These are phyloP conservation scores for Neobulgaria alba DNA, from an alignment of 2,329 filamentous ascomycete species.

Conservation along the genomic window DNA sequence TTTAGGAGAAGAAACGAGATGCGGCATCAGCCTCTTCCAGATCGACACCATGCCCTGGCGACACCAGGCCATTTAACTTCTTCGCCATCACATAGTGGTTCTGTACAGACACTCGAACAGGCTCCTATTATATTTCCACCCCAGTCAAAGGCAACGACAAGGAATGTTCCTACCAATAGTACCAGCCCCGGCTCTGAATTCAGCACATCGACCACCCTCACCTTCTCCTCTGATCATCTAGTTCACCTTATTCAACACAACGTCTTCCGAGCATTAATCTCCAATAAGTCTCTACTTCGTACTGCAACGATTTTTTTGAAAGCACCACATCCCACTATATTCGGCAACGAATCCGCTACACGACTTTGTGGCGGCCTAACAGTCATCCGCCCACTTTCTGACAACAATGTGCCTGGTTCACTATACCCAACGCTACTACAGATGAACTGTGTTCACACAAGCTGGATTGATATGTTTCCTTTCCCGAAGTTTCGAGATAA, in stretches of 20 bases:
- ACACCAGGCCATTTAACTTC: conserved; percentile 3
- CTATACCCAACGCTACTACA: conserved; percentile 5
- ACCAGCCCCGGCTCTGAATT: conserved; percentile 4
- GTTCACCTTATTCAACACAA: conserved; percentile 16
- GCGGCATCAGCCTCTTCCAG: conserved; percentile 1
- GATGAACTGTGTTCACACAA: conserved; percentile 7
- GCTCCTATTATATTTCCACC: no score
- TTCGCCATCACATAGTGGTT: conserved; percentile 2
- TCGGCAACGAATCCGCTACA: conserved; percentile 5
- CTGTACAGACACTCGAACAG: conserved; percentile 4
- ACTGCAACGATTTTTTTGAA: conserved; percentile 3
- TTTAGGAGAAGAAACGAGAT: conserved; percentile 8
- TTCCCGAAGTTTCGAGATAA: conserved; percentile 18
- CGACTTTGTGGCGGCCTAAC: conserved; percentile 7
- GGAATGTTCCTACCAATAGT: conserved; percentile 2
- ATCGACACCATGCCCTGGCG: conserved; percentile 2
- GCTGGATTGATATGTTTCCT: conserved; percentile 14
- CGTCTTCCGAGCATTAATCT: conserved; percentile 11
- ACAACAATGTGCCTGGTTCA: conserved; percentile 5
- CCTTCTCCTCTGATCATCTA: conserved; percentile 13
- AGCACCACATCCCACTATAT: conserved; percentile 1
- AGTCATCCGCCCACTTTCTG: conserved; percentile 5
- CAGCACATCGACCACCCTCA: conserved; percentile 5
- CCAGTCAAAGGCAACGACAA: conserved; percentile 2
- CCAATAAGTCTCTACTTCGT: conserved; percentile 12